Percentiles rank a stretch among this genome's conserved stretches.
These are phyloP conservation scores for Penicillium daleae DNA, from an alignment of 495 filamentous ascomycete genomes.

Conservation along the genomic window DNA sequence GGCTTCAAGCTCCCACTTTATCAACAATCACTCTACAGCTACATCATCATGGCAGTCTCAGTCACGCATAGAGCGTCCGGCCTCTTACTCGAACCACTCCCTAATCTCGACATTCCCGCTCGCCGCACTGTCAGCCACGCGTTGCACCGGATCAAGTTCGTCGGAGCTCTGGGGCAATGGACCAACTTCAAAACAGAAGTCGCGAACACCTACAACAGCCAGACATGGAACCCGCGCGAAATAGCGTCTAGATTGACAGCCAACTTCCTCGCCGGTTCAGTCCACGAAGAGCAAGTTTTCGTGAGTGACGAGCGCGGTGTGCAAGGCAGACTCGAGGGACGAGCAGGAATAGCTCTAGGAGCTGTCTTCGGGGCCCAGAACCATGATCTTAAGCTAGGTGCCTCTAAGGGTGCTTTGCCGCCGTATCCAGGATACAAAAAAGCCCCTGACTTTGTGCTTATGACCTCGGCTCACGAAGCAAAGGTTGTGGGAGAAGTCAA, in stretches of 20 bases:
- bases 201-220: not conserved
- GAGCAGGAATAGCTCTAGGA: constrained; percentile 4
- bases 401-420: constrained; percentile 3
- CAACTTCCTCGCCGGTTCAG: not conserved
- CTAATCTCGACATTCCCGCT: constrained; percentile 1
- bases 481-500: constrained; percentile 8
- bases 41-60: constrained; percentile 3
- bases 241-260: not conserved
- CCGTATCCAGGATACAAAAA: constrained; percentile 1
- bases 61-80: not conserved
- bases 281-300: constrained; percentile 3
- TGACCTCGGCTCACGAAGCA: not conserved
- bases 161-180: constrained; percentile 7
- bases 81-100: constrained; percentile 9
- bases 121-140: constrained; percentile 1
- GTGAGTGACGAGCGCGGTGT: constrained; percentile 7
- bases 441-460: constrained; percentile 3
- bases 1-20: not conserved
- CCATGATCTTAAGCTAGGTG: constrained; percentile 4
- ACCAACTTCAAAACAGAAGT: constrained; percentile 5
- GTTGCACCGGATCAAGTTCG: not conserved
- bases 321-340: constrained; percentile 1
- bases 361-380: constrained; percentile 3
- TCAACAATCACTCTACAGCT: not conserved
- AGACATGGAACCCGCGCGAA: not conserved